Conservation (phyloP, 176 grass and related monocot genomes). For the Cymbopogon citratus region DNA sequence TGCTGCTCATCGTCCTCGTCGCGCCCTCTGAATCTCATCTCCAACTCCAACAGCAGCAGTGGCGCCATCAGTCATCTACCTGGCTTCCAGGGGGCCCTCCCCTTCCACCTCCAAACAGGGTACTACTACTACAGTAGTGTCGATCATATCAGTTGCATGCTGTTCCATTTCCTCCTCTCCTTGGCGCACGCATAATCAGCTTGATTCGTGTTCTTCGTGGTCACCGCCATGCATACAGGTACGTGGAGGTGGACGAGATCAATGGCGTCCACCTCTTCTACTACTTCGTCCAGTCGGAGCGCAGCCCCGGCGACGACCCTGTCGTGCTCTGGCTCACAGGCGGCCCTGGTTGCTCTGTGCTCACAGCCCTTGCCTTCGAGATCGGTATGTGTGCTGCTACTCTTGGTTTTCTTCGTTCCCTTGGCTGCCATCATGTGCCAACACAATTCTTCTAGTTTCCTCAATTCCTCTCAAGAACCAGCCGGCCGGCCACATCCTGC, state of each 20-base stretch:
- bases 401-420: too few species aligned
- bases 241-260: constrained; percentile 36
- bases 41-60: background rate
- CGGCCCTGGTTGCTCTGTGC: constrained; percentile 51
- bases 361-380: constrained; percentile 51
- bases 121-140: too few species aligned
- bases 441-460: background rate
- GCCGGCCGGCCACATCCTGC: too few species aligned
- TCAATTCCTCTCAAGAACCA: background rate
- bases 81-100: constrained; percentile 22
- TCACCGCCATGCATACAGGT: background rate
- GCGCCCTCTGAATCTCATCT: background rate
- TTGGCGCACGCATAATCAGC: too few species aligned
- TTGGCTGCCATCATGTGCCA: background rate
- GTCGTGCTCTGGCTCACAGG: constrained; percentile 52
- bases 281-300: constrained; percentile 53
- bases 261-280: constrained; percentile 51
- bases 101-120: constrained; percentile 38
- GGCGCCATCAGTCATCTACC: constrained; percentile 22
- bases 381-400: constrained; percentile 18
- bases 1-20: background rate
- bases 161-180: too few species aligned
- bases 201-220: background rate
- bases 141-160: too few species aligned
- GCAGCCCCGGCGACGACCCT: constrained; percentile 32